Conservation (phyloP, 371 early-diverging fungal species). For the Lichtheimia hyalospora region DNA sequence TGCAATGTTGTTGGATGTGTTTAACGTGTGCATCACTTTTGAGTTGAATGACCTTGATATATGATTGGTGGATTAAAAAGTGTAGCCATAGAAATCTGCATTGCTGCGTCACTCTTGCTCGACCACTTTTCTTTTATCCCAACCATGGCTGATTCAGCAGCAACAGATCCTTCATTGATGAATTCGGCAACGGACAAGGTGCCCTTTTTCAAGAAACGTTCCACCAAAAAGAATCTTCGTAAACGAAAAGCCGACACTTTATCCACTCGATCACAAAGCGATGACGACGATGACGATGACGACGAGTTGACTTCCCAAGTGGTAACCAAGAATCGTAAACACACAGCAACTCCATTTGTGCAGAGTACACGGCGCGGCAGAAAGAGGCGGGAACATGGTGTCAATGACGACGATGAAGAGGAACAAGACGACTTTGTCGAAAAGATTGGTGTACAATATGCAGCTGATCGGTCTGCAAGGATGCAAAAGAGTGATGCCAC, state of each 20-base stretch:
- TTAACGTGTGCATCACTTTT: no score
- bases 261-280: slow-evolving; percentile 15
- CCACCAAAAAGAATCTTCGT: slow-evolving; percentile 54
- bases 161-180: background rate
- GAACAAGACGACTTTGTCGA: slow-evolving; percentile 43
- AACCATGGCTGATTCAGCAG: slow-evolving; percentile 2
- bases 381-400: slow-evolving; percentile 16
- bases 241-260: slow-evolving; percentile 23
- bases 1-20: no score
- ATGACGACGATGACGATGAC: slow-evolving; percentile 40
- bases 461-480: slow-evolving; percentile 47
- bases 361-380: slow-evolving; percentile 41
- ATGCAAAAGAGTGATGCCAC: slow-evolving; percentile 55
- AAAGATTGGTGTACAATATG: slow-evolving; percentile 52
- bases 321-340: slow-evolving; percentile 52
- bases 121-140: no score
- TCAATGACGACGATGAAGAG: slow-evolving; percentile 20
- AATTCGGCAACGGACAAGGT: slow-evolving; percentile 16
- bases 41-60: no score
- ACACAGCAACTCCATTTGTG: slow-evolving; percentile 39
- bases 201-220: slow-evolving; percentile 61
- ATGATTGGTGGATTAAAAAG: no score
- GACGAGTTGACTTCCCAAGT: slow-evolving; percentile 37
- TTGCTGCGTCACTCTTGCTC: no score
- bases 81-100: no score